A percentile compares a stretch with the other conserved stretches of the same genome.
Conservation (phyloP, 495 filamentous ascomycete species). For the Aspergillus ellipticus region DNA sequence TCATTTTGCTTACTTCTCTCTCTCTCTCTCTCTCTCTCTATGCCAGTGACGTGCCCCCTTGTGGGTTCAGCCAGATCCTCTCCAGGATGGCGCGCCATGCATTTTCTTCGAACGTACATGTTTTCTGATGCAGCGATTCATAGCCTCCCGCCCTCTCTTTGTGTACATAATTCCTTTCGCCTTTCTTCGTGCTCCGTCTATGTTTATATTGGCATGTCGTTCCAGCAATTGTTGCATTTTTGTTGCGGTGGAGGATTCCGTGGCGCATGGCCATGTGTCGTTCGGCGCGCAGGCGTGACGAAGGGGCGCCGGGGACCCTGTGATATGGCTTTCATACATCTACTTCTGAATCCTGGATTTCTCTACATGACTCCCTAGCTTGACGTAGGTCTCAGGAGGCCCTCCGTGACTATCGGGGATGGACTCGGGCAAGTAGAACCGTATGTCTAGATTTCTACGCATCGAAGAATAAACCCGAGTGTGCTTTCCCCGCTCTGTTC, state of each 20-base stretch:
- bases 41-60: slow-evolving; percentile 15
- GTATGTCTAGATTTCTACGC: neutral
- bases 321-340: slow-evolving; percentile 10
- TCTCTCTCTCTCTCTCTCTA: slow-evolving; percentile 18
- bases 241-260: slow-evolving; percentile 5
- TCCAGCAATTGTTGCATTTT: slow-evolving; percentile 13
- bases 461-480: neutral
- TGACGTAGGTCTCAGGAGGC: too few relatives aligned
- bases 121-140: slow-evolving; percentile 2
- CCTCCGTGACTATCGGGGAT: too few relatives aligned
- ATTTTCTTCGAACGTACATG: slow-evolving; percentile 17
- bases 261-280: slow-evolving; percentile 16
- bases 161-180: slow-evolving; percentile 24
- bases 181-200: slow-evolving; percentile 5
- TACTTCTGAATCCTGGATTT: slow-evolving; percentile 1
- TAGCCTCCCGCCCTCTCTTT: slow-evolving; percentile 14
- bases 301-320: slow-evolving; percentile 15
- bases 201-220: slow-evolving; percentile 14
- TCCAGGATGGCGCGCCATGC: slow-evolving; percentile 13
- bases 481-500: too few relatives aligned
- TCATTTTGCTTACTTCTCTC: slow-evolving; percentile 11
- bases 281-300: slow-evolving; percentile 28
- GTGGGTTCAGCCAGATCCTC: slow-evolving; percentile 13
- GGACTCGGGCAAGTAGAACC: neutral
- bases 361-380: neutral